Percentiles rank a stretch among this genome's conserved stretches.
phyloP scores from a whole-genome alignment of 1,284 basidiomycete species.

The Omphalotus olearius region DNA sequence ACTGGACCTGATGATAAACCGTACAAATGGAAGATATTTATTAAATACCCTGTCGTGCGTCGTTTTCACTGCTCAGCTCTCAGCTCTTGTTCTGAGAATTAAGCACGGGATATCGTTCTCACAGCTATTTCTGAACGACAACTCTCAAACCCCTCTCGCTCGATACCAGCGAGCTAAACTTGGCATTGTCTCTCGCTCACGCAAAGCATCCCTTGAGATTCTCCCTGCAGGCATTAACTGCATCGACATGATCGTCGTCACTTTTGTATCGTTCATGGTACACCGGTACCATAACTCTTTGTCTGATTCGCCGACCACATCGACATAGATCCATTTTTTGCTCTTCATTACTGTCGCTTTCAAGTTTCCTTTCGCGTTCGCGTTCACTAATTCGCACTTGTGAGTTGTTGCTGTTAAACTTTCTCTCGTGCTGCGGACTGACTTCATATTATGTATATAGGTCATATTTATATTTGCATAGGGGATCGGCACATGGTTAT shows the following conservation, averaged over 20 bases:
- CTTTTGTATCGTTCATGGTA: conserved; percentile 35
- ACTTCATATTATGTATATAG: too few species aligned
- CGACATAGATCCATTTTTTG: too few species aligned
- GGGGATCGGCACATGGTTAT: too few species aligned
- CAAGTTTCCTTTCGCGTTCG: too few species aligned
- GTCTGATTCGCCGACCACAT: too few species aligned
- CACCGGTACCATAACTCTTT: background rate
- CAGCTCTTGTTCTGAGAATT: background rate
- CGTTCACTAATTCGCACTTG: too few species aligned
- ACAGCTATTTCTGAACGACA: conserved; percentile 28
- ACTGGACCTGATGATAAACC: conserved; percentile 29
- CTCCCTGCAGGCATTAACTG: conserved; percentile 29
- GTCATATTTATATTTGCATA: too few species aligned
- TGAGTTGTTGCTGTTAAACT: too few species aligned
- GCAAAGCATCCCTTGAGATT: conserved; percentile 34
- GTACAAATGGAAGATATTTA: conserved; percentile 35
- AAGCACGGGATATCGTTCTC: background rate
- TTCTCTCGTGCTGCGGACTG: too few species aligned
- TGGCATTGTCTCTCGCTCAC: conserved; percentile 35
- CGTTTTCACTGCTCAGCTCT: background rate
- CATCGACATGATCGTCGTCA: conserved; percentile 34
- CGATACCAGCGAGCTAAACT: conserved; percentile 35
- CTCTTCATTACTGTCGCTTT: too few species aligned
- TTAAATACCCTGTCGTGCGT: conserved; percentile 32
- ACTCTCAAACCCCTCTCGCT: conserved; percentile 29